Base-by-base conservation (phyloP, 2,329 filamentous ascomycete genomes). In the Colletotrichum somersetense region DNA sequence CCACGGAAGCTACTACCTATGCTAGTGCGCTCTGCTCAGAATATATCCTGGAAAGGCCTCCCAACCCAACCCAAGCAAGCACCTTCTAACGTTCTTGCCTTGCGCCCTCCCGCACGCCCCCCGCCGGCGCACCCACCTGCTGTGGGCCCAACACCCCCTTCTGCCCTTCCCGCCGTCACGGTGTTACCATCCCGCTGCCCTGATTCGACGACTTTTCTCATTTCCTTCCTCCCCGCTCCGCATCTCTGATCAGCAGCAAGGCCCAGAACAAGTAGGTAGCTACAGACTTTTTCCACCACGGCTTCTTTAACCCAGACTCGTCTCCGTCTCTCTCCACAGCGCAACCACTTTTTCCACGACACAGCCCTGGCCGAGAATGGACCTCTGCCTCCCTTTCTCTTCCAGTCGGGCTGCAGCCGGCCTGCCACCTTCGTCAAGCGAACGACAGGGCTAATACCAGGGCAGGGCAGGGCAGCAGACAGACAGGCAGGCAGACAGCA, bases 301-400 rank as follows among this genome's bases (percentile, higher is more conserved):
- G 30, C 62, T 38, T 57, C 68, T n/a, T 46, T 11, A 33, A 52
- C 33, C 42, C 38, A 40, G 12, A 26, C 33, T 64, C 50, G 59
- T 59, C 66, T 69, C 69, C 64, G 56, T 63, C 40, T 53, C 56
- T 71, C 65, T 72, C 65, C 69, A 63, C 65, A 68, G 44, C 23
- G 30, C 53, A 59, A 62, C 55, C 68, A 59, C 50, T 72, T 68
- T 63, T 63, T 57, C 66, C 52, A 69, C 53, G 70, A 64, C 70
- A 72, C 70, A 61, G 66, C 70, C 70, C 66, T 69, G 70, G 26
- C 66, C 35, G 42, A 26, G 30, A 42, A 50, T 72, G 53, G 23
- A n/a, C 44, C 48, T 23, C n/a, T 66, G n/a, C 26, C 62, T 20
- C 55, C 18, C 6, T 20, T 56, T 10, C 23, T n/a, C 46, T 40